Conservation (phyloP, 352 stramenopile species). For the Pythium rhizo-oryzae region DNA sequence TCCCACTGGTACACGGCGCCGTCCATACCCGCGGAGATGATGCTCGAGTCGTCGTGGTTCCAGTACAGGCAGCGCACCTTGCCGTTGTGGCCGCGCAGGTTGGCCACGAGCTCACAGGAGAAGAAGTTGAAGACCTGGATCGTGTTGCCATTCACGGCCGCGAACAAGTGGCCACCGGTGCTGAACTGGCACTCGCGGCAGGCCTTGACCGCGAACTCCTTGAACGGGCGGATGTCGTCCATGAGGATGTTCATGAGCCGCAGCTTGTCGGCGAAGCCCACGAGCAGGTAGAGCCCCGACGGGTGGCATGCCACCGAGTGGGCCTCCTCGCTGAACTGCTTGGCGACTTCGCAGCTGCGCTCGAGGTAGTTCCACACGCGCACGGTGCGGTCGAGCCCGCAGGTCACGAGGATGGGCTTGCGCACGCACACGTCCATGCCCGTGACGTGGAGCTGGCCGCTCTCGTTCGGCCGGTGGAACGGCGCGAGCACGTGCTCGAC, state of each 20-base stretch:
- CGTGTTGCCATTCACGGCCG: conserved; percentile 92
- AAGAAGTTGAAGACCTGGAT: conserved; percentile 94
- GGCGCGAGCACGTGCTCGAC: conserved; percentile 69
- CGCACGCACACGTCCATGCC: conserved; percentile 93
- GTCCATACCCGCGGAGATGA: conserved; percentile 91
- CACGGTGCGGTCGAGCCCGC: conserved; percentile 86
- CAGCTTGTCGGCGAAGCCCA: conserved; percentile 92
- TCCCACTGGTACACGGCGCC: conserved; percentile 95
- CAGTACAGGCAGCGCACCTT: conserved; percentile 91
- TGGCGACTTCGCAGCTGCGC: conserved; percentile 83
- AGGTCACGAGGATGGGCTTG: conserved; percentile 92
- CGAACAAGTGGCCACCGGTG: conserved; percentile 92
- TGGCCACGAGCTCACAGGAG: conserved; percentile 88
- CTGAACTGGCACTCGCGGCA: conserved; percentile 85
- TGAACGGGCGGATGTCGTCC: conserved; percentile 88
- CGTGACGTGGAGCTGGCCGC: conserved; percentile 62
- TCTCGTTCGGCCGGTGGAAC: conserved; percentile 74
- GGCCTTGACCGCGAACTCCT: conserved; percentile 85
- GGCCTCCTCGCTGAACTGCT: conserved; percentile 89
- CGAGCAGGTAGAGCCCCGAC: conserved; percentile 87
- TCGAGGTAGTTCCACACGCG: conserved; percentile 95
- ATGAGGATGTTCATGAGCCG: conserved; percentile 92
- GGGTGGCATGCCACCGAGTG: conserved; percentile 91
- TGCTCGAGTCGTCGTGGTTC: conserved; percentile 82
- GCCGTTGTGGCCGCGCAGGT: conserved; percentile 92